Percentiles rank a stretch among this genome's conserved stretches.
These are phyloP conservation scores for Metschnikowia matae DNA, from an alignment of 805 yeast genomes.

Conservation along the genomic window DNA sequence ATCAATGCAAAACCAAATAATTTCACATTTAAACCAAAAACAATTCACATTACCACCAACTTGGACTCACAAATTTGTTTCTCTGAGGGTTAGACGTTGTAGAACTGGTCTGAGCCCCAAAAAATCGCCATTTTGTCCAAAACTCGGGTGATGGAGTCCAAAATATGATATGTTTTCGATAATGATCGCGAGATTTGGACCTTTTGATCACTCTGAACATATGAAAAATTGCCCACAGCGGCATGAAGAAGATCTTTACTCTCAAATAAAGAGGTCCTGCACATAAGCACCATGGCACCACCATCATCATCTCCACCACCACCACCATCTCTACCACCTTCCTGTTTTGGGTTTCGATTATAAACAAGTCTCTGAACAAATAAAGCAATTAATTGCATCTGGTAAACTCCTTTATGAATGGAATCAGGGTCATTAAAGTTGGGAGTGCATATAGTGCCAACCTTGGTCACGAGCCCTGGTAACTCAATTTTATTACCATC, in stretches of 20 bases:
- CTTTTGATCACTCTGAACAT: slow-evolving; percentile 12
- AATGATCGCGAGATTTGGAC: slow-evolving; percentile 21
- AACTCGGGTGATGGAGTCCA: slow-evolving; percentile 20
- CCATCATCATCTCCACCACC: no score
- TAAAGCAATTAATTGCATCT: slow-evolving; percentile 13
- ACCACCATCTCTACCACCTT: no score
- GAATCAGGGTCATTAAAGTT: slow-evolving; percentile 3
- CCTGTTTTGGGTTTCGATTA: not conserved
- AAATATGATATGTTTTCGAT: slow-evolving; percentile 23
- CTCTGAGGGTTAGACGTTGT: slow-evolving; percentile 2
- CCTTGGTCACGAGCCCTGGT: not conserved
- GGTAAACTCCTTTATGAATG: slow-evolving; percentile 18
- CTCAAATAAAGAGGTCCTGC: slow-evolving; percentile 11
- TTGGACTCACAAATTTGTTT: no score
- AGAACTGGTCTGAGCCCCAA: slow-evolving; percentile 23
- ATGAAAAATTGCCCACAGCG: slow-evolving; percentile 19
- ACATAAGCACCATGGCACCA: slow-evolving; percentile 2
- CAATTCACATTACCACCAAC: no score
- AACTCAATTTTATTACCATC: not conserved
- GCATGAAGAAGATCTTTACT: slow-evolving; percentile 18
- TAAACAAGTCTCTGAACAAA: not conserved
- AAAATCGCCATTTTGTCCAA: slow-evolving; percentile 20
- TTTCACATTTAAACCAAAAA: no score
- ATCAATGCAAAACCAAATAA: no score
- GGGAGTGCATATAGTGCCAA: slow-evolving; percentile 1